A percentile compares a stretch with the other conserved stretches of the same genome.
These are phyloP conservation scores for Talaromyces sp. DNA, from an alignment of 2,329 filamentous ascomycete genomes.

Conservation along the genomic window DNA sequence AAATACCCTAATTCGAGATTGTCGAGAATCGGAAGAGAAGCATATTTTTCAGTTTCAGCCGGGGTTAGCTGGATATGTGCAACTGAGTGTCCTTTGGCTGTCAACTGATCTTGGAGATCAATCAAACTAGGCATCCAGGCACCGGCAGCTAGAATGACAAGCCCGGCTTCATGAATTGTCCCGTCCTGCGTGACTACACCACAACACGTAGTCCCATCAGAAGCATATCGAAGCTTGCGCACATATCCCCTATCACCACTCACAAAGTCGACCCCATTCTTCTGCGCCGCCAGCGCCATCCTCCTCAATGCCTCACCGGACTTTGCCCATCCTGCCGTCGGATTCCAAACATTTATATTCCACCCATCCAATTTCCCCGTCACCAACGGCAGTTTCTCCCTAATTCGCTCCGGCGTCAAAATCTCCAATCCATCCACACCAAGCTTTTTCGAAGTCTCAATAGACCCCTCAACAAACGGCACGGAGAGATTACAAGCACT, in stretches of 20 bases:
- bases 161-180: constrained; percentile 45
- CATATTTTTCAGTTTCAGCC: constrained; percentile 46
- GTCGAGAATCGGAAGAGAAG: constrained; percentile 50
- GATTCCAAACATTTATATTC: constrained; percentile 32
- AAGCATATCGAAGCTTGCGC: neutral
- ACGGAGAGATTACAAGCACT: constrained; percentile 19
- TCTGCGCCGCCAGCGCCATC: constrained; percentile 42
- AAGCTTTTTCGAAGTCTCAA: constrained; percentile 6
- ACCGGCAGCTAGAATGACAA: constrained; percentile 52
- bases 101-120: constrained; percentile 45
- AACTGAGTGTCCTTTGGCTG: constrained; percentile 57
- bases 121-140: constrained; percentile 52
- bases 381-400: constrained; percentile 44
- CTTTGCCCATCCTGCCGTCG: constrained; percentile 51
- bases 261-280: constrained; percentile 36
- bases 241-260: constrained; percentile 9
- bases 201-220: constrained; percentile 8
- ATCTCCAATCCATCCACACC: constrained; percentile 3
- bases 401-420: constrained; percentile 37
- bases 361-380: constrained; percentile 12
- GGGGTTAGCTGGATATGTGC: constrained; percentile 53
- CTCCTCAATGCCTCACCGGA: constrained; percentile 43
- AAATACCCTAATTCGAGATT: constrained; percentile 12
- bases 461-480: constrained; percentile 9
- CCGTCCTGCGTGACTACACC: constrained; percentile 50